Conservation (phyloP, 495 filamentous ascomycete genomes). For the Clohesyomyces aquaticus region DNA sequence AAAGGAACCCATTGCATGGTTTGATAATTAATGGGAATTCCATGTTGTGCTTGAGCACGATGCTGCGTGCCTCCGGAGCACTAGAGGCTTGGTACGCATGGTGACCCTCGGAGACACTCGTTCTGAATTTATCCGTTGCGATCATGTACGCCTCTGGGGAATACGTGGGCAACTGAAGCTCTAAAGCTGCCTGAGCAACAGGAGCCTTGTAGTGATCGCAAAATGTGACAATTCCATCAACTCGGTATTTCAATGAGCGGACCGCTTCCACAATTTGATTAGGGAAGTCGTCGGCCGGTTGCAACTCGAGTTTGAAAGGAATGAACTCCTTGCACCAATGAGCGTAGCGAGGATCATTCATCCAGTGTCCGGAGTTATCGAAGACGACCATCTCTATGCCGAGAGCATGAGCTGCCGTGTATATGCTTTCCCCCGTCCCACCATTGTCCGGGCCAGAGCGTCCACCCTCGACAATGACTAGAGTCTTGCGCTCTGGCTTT, state of each 20-base stretch:
- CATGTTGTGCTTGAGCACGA: not conserved
- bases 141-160: not conserved
- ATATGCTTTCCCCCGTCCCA: not conserved
- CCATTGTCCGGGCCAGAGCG: not conserved
- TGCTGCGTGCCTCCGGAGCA: not conserved
- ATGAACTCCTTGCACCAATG: not conserved
- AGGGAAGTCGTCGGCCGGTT: not conserved
- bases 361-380: not conserved
- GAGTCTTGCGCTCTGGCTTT: not conserved
- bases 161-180: not conserved
- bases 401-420: not conserved
- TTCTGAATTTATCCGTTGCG: not conserved
- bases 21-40: not conserved
- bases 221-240: slow-evolving; percentile 3
- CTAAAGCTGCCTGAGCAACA: not conserved
- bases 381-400: not conserved
- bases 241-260: not conserved
- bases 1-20: not conserved
- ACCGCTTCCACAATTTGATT: not conserved
- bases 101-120: not conserved
- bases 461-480: not conserved
- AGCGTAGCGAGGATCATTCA: not conserved
- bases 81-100: not conserved
- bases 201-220: not conserved
- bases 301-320: not conserved